A percentile compares a stretch with the other conserved stretches of the same genome.
phyloP scores from a whole-genome alignment of 257 asterid genomes.

The Fraxinus excelsior region DNA sequence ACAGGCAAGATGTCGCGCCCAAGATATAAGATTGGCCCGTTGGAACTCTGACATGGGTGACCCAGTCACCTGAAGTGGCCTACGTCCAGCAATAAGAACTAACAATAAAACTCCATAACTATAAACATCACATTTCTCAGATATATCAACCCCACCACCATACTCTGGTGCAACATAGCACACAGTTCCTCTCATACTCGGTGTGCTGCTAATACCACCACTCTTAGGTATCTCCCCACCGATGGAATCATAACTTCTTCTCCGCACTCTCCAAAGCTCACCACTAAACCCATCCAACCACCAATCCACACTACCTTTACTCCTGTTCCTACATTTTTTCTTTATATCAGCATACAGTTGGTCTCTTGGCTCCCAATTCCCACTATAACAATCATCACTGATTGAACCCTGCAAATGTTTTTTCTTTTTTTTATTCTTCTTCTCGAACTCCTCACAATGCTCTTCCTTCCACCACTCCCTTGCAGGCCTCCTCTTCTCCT shows the following conservation, averaged over 20 bases:
- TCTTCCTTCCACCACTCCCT: constrained; percentile 99
- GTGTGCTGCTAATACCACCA: constrained; percentile 86
- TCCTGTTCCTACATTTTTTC: constrained; percentile 56
- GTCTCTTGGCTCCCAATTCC: constrained; percentile 64
- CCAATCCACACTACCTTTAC: constrained; percentile 77
- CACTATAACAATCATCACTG: constrained; percentile 61
- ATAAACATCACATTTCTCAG: constrained; percentile 87
- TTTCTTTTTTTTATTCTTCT: constrained; percentile 78
- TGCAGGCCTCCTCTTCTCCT: constrained; percentile 83
- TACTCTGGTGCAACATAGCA: constrained; percentile 93
- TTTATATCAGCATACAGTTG: constrained; percentile 44
- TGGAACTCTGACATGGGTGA: constrained; percentile 92
- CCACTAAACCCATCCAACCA: constrained; percentile 92
- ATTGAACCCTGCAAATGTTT: constrained; percentile 43
- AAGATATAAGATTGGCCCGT: constrained; percentile 81
- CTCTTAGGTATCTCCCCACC: constrained; percentile 83
- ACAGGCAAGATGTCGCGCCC: constrained; percentile 92
- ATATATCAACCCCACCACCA: constrained; percentile 68
- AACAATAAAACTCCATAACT: constrained; percentile 82
- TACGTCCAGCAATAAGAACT: constrained; percentile 83
- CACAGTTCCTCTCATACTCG: constrained; percentile 93
- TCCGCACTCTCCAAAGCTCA: constrained; percentile 71
- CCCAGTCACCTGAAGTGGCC: constrained; percentile 94
- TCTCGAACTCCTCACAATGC: constrained; percentile 82
- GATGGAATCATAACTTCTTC: constrained; percentile 64